phyloP scores from a whole-genome alignment of 352 stramenopile species.

The Phytophthora syringae region DNA sequence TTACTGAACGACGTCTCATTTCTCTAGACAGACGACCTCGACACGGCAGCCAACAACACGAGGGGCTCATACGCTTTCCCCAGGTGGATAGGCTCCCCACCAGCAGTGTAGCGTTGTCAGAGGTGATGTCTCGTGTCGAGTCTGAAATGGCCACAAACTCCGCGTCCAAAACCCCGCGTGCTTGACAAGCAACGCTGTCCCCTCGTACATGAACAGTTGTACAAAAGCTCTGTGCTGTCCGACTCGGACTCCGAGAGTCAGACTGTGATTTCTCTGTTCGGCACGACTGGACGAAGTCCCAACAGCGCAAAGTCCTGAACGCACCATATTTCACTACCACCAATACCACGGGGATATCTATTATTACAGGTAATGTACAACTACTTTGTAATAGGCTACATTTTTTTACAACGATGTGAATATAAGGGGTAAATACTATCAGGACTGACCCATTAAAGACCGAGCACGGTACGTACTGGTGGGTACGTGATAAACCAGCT shows the following conservation, averaged over 20 bases:
- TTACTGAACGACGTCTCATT: too few relatives aligned
- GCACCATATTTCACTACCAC: too few relatives aligned
- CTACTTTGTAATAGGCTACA: too few relatives aligned
- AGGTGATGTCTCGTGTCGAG: conserved; percentile 5
- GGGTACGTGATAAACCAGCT: conserved; percentile 9
- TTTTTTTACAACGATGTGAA: too few relatives aligned
- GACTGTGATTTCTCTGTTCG: not conserved
- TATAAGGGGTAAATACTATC: too few relatives aligned
- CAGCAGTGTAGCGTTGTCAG: conserved; percentile 5
- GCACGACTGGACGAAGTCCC: too few relatives aligned
- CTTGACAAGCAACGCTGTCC: not conserved
- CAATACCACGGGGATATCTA: not conserved
- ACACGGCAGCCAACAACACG: conserved; percentile 14
- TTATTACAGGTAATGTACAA: too few relatives aligned
- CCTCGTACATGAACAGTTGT: too few relatives aligned
- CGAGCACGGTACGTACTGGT: not conserved
- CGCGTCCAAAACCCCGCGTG: not conserved
- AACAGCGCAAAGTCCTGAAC: not conserved
- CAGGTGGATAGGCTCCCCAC: conserved; percentile 13
- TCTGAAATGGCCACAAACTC: conserved; percentile 7
- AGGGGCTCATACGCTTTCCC: conserved; percentile 13
- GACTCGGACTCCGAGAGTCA: conserved; percentile 15
- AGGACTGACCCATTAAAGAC: too few relatives aligned
- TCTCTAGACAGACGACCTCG: not conserved
- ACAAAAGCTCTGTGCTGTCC: conserved; percentile 7